A percentile compares a stretch with the other conserved stretches of the same genome.
These are phyloP conservation scores for Scleroderma bovista DNA, from an alignment of 768 basidiomycete genomes.

Conservation along the genomic window DNA sequence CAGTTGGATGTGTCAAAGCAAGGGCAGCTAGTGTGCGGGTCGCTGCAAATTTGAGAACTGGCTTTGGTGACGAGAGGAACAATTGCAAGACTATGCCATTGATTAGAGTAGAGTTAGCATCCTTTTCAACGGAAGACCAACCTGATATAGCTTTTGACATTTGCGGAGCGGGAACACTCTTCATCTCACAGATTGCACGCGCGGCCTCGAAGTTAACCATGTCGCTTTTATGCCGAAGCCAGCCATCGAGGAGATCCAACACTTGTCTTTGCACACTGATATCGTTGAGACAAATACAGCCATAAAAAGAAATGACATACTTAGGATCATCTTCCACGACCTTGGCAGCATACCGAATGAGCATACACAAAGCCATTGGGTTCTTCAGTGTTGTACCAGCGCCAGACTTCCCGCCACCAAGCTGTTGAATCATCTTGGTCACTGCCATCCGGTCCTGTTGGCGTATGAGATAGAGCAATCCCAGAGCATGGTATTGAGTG, in stretches of 20 bases:
- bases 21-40: slow-evolving; percentile 91
- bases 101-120: slow-evolving; percentile 6
- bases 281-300: not conserved
- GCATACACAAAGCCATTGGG: slow-evolving; percentile 96
- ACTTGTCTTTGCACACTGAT: slow-evolving; percentile 85
- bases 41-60: slow-evolving; percentile 94
- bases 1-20: slow-evolving; percentile 78
- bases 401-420: slow-evolving; percentile 84
- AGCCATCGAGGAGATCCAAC: slow-evolving; percentile 88
- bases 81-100: slow-evolving; percentile 72
- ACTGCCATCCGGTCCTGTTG: slow-evolving; percentile 99
- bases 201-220: slow-evolving; percentile 99
- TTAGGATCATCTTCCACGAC: slow-evolving; percentile 99
- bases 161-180: slow-evolving; percentile 69
- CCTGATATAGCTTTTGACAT: slow-evolving; percentile 86
- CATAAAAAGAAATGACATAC: slow-evolving; percentile 42
- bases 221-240: slow-evolving; percentile 97
- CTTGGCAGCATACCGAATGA: slow-evolving; percentile 97
- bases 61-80: slow-evolving; percentile 93
- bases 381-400: slow-evolving; percentile 84
- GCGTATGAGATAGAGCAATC: slow-evolving; percentile 88
- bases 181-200: slow-evolving; percentile 95
- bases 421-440: slow-evolving; percentile 98
- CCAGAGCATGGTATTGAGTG: slow-evolving; percentile 95
- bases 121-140: slow-evolving; percentile 29